Conservation (phyloP, 345 rosid genomes). For the Arabidopsis arenosa region DNA sequence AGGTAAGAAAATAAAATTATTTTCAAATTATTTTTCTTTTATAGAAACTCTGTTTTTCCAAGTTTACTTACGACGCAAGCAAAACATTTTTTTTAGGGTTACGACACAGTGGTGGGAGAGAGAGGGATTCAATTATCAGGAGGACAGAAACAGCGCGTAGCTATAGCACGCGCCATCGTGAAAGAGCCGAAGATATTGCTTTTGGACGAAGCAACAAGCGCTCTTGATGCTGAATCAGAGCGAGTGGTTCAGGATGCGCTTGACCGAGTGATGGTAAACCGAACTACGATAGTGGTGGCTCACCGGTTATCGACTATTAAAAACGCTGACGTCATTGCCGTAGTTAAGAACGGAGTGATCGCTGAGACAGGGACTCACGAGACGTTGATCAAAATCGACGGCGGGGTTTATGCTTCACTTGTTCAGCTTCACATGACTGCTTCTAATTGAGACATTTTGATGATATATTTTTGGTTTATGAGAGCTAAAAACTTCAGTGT, state of each 20-base stretch:
- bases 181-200: conserved; percentile 70
- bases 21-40: too few relatives aligned
- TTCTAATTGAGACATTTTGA: neutral
- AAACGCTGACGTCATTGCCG: conserved; percentile 67
- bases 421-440: conserved; percentile 56
- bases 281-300: conserved; percentile 73
- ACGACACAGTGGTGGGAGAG: conserved; percentile 73
- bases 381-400: conserved; percentile 50
- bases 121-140: conserved; percentile 76
- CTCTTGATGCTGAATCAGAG: conserved; percentile 82
- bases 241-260: conserved; percentile 59
- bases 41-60: neutral
- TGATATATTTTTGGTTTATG: neutral
- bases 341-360: conserved; percentile 73
- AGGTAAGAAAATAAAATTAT: conserved; percentile 39
- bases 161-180: conserved; percentile 77
- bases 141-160: conserved; percentile 81
- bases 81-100: conserved; percentile 51
- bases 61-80: neutral
- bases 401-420: conserved; percentile 73
- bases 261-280: conserved; percentile 52
- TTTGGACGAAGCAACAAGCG: conserved; percentile 89
- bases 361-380: conserved; percentile 79
- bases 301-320: conserved; percentile 78
- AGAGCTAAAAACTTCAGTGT: neutral